phyloP scores from a whole-genome alignment of 2,329 filamentous ascomycete species.

The Neonectria magnoliae region DNA sequence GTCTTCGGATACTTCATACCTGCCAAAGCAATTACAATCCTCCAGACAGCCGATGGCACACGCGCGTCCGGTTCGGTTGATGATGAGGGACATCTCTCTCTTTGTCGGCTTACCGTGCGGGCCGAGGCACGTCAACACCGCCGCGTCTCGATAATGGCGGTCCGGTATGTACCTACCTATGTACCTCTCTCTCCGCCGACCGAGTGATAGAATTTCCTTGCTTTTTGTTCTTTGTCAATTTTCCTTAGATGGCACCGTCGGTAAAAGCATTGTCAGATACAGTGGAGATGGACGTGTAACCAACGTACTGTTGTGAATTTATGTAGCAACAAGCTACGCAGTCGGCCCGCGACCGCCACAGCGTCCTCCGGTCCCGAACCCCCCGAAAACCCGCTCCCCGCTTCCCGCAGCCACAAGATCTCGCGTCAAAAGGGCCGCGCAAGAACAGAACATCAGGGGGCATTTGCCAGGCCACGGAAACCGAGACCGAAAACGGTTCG shows the following conservation, averaged over 20 bases:
- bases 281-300: not conserved
- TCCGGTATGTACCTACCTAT: not conserved
- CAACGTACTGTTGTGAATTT: not conserved
- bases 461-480: not conserved
- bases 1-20: not conserved
- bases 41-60: no score
- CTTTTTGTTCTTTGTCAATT: not conserved
- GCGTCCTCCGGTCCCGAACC: slow-evolving; percentile 7
- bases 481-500: not conserved
- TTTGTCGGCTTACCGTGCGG: slow-evolving; percentile 9
- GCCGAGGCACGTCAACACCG: slow-evolving; percentile 7
- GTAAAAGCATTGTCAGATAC: not conserved
- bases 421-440: not conserved
- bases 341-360: slow-evolving; percentile 19
- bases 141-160: not conserved
- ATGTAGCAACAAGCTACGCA: not conserved
- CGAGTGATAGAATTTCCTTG: not conserved
- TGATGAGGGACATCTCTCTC: slow-evolving; percentile 1
- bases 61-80: not conserved
- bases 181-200: slow-evolving; percentile 4
- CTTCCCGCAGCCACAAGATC: not conserved
- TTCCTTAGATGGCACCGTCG: no score
- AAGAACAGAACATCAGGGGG: not conserved
- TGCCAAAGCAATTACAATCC: no score
- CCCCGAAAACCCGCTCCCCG: slow-evolving; percentile 14